Conservation (phyloP, 805 yeast species). For the Tetrapisispora nanseiensis region DNA sequence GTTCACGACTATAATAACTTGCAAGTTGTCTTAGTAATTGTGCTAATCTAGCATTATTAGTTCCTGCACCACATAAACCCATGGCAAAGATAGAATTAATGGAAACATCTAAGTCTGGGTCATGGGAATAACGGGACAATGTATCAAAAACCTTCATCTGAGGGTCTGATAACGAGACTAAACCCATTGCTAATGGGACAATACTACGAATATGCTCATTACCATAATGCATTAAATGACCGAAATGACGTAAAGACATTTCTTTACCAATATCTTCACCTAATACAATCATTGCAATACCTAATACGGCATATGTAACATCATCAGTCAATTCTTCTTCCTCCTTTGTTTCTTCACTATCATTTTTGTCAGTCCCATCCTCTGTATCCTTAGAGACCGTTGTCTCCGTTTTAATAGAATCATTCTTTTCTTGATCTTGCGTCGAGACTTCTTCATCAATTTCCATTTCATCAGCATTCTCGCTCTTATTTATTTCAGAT, state of each 20-base stretch:
- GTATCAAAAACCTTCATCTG: slow-evolving; percentile 97
- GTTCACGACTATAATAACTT: slow-evolving; percentile 80
- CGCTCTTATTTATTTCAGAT: slow-evolving; percentile 19
- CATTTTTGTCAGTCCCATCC: slow-evolving; percentile 20
- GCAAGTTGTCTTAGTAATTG: slow-evolving; percentile 93
- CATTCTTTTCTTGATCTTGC: slow-evolving; percentile 27
- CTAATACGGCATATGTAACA: slow-evolving; percentile 80
- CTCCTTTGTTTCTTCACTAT: slow-evolving; percentile 18
- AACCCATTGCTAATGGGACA: slow-evolving; percentile 97
- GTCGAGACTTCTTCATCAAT: slow-evolving; percentile 19
- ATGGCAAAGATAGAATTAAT: slow-evolving; percentile 89
- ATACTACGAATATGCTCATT: slow-evolving; percentile 83
- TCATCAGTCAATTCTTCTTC: slow-evolving; percentile 30
- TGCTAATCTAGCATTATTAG: slow-evolving; percentile 95
- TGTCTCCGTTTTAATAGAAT: slow-evolving; percentile 41
- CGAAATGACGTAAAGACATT: slow-evolving; percentile 93
- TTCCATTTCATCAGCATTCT: slow-evolving; percentile 13
- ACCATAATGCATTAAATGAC: slow-evolving; percentile 97
- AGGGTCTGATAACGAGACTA: slow-evolving; percentile 86
- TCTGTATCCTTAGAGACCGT: slow-evolving; percentile 30
- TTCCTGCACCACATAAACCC: slow-evolving; percentile 98
- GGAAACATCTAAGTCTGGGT: slow-evolving; percentile 87
- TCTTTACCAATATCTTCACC: slow-evolving; percentile 98
- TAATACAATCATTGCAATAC: slow-evolving; percentile 88
- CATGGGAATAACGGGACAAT: slow-evolving; percentile 91